Percentiles rank a stretch among this genome's conserved stretches.
Evolutionary conservation across 495 filamentous ascomycete genomes (phyloP).

Genomic region (Clavariopsis aquatica): DNA sequence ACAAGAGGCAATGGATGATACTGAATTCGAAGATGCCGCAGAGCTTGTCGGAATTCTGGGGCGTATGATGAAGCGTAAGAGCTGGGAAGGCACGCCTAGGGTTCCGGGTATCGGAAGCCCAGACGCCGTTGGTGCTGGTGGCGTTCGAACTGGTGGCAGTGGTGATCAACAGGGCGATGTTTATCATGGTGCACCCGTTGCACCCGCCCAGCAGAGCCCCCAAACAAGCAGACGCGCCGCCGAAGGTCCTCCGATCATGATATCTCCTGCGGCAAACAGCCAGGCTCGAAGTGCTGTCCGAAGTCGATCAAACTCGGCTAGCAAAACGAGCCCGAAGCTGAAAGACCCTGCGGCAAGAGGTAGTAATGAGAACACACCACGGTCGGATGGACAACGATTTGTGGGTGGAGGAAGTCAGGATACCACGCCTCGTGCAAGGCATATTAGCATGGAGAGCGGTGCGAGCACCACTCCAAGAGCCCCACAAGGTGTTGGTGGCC

Average conservation of each 20-base stretch:
- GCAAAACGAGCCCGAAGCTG: slow-evolving; percentile 8
- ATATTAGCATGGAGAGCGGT: slow-evolving; percentile 30
- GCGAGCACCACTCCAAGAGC: slow-evolving; percentile 36
- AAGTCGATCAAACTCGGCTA: slow-evolving; percentile 26
- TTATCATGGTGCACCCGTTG: slow-evolving; percentile 1
- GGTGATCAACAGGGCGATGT: slow-evolving; percentile 6
- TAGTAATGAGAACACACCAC: slow-evolving; percentile 27
- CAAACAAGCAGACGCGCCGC: slow-evolving; percentile 18
- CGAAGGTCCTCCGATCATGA: slow-evolving; percentile 24
- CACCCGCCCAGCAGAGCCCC: slow-evolving; percentile 9
- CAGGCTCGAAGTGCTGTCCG: slow-evolving; percentile 1
- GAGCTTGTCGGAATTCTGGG: slow-evolving; percentile 51
- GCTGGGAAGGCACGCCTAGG: slow-evolving; percentile 39
- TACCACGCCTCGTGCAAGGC: slow-evolving; percentile 34
- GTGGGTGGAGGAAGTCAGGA: slow-evolving; percentile 37
- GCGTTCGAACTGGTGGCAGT: slow-evolving; percentile 17
- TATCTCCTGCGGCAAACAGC: slow-evolving; percentile 15
- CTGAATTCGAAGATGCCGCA: slow-evolving; percentile 58
- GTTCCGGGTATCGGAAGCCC: slow-evolving; percentile 27
- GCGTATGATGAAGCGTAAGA: slow-evolving; percentile 48
- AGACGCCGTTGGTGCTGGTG: slow-evolving; percentile 9
- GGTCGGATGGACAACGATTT: slow-evolving; percentile 20
- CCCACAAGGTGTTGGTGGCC: slow-evolving; percentile 26
- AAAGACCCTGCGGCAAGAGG: neutral
- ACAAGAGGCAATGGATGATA: slow-evolving; percentile 87